Evolutionary conservation across 2,329 filamentous ascomycete genomes (phyloP), one percentile per base, ranked within the genome.

Genomic region (Madurella fahalii): DNA sequence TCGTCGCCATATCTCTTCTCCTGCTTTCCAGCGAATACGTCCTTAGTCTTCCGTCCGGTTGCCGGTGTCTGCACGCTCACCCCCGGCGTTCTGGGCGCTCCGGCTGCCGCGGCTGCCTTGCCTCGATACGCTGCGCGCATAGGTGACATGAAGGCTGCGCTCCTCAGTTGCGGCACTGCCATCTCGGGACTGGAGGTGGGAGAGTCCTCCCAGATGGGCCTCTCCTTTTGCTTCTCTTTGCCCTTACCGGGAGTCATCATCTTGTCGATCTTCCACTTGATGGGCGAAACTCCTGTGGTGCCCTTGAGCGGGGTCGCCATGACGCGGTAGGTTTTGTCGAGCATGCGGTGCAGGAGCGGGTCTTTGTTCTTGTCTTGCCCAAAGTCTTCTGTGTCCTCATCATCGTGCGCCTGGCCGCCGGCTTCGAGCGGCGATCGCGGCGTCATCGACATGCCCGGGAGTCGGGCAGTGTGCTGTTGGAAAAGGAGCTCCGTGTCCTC

Each of bases 291-390:
- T 37, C 73, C 74, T 32, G 69, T 64, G 3, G 68, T 67, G 4
- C 61, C 65, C 65, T 84, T 86, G 62, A 94, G 85, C 0, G 94
- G 94, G 9, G 94, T 99, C 5, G 93, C 90, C 71, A 95, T 90
- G 20, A 99, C 80, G 32, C 93, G 89, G 74, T 95, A 99, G 54
- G 89, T 96, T 72, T 95, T 96, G 76, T 97, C 92, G 5, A 95
- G 82, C n/a, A 97, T 79, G 55, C 88, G 89, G 69, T 97, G 93
- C 40, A 99, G 80, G 9, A 97, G 77, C 2, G 89, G 89, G 67
- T 96, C 90, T 57, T 84, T 82, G 64, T 76, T 77, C 67, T 58
- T 67, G 66, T 53, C 9, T 65, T 61, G 61, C 44, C 52, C 58
- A 47, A 53, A 59, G 54, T 57, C 52, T 40, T 60, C 43, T 53